phyloP scores from a whole-genome alignment of 768 basidiomycete species.

The Rhodocollybia butyracea region DNA sequence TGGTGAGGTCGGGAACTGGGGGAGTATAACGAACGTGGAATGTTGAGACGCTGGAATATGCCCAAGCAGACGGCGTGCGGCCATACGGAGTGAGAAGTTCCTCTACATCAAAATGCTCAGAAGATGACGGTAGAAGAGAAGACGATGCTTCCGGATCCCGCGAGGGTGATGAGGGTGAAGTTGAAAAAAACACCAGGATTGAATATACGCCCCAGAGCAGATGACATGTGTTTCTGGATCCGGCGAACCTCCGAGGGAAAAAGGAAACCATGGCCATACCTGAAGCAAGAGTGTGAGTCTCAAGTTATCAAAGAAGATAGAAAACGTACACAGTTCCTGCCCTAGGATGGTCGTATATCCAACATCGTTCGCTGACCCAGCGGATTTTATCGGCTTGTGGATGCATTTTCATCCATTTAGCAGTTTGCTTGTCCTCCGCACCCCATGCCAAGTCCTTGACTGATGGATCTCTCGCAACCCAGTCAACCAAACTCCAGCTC shows the following conservation, averaged over 20 bases:
- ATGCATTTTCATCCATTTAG: conserved; percentile 89
- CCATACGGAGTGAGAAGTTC: conserved; percentile 13
- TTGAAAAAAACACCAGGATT: background rate
- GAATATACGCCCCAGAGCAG: background rate
- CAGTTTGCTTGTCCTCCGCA: conserved; percentile 90
- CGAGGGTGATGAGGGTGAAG: conserved; percentile 17
- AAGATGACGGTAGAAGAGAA: background rate
- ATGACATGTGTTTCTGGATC: conserved; percentile 51
- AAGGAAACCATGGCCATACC: conserved; percentile 92
- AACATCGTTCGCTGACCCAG: conserved; percentile 91
- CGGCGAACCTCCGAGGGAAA: conserved; percentile 86
- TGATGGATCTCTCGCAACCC: conserved; percentile 73
- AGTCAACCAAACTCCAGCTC: conserved; percentile 84
- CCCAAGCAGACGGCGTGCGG: conserved; percentile 57
- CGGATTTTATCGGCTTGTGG: conserved; percentile 75
- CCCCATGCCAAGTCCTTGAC: conserved; percentile 70
- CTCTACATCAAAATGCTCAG: background rate
- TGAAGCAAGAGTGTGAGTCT: conserved; percentile 23
- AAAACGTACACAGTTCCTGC: conserved; percentile 81
- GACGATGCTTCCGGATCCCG: background rate
- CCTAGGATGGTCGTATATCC: conserved; percentile 98
- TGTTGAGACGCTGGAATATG: conserved; percentile 82
- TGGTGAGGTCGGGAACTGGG: conserved; percentile 62
- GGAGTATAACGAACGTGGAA: conserved; percentile 77
- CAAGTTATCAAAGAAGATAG: conserved; percentile 4